A percentile compares a stretch with the other conserved stretches of the same genome.
These are phyloP conservation scores for Zelonia costaricensis DNA, from an alignment of 208 protist genomes.

Conservation along the genomic window DNA sequence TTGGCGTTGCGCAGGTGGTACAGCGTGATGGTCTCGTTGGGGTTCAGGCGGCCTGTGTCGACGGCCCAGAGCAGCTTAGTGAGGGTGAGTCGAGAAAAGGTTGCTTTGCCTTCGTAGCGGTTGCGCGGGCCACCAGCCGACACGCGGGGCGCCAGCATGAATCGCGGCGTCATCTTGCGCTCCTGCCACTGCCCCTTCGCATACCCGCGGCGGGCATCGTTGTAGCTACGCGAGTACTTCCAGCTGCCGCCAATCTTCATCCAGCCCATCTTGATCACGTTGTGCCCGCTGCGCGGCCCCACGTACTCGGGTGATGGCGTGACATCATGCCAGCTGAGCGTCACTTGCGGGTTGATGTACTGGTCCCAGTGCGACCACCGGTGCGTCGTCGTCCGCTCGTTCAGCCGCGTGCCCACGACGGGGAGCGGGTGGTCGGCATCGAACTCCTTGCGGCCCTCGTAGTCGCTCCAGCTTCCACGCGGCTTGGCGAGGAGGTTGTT, in stretches of 20 bases:
- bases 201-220: constrained; percentile 75
- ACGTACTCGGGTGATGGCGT: constrained; percentile 85
- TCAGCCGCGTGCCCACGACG: constrained; percentile 74
- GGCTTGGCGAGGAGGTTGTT: constrained; percentile 86
- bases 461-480: constrained; percentile 85
- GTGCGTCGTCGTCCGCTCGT: constrained; percentile 75
- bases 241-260: constrained; percentile 91
- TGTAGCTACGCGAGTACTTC: constrained; percentile 86
- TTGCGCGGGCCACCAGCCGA: constrained; percentile 78
- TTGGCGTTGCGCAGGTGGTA: constrained; percentile 78
- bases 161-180: constrained; percentile 90
- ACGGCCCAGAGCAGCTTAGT: constrained; percentile 88
- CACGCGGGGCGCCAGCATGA: constrained; percentile 90
- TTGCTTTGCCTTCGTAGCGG: constrained; percentile 85
- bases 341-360: constrained; percentile 85
- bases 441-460: constrained; percentile 71
- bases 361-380: constrained; percentile 90
- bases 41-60: constrained; percentile 84
- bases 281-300: constrained; percentile 79
- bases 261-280: constrained; percentile 91
- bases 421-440: constrained; percentile 86
- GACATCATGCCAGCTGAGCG: constrained; percentile 61
- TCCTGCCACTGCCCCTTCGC: constrained; percentile 90
- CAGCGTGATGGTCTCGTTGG: constrained; percentile 88
- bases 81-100: constrained; percentile 69